Evolutionary conservation across 768 basidiomycete species (phyloP).

Genomic region (Kondoa malvinella): DNA sequence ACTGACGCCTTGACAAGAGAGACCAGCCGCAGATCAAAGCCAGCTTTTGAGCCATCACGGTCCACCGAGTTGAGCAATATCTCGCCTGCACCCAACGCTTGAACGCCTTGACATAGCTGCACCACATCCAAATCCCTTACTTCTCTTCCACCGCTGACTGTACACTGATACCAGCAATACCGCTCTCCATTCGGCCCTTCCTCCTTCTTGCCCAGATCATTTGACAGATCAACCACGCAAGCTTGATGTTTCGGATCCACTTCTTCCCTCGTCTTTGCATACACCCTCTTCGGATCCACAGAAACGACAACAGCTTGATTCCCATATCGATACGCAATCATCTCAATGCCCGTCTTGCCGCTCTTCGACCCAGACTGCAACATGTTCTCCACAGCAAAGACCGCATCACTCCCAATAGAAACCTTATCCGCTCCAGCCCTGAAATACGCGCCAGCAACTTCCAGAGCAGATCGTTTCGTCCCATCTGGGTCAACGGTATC

Average conservation of each 20-base stretch:
- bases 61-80: conserved; percentile 91
- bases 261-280: conserved; percentile 42
- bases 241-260: conserved; percentile 38
- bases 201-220: conserved; percentile 28
- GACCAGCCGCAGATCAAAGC: conserved; percentile 76
- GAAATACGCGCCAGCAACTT: conserved; percentile 92
- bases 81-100: conserved; percentile 81
- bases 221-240: conserved; percentile 24
- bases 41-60: conserved; percentile 76
- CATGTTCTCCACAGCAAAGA: conserved; percentile 75
- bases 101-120: conserved; percentile 80
- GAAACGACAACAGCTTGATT: conserved; percentile 97
- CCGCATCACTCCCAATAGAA: conserved; percentile 90
- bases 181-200: conserved; percentile 38
- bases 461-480: conserved; percentile 63
- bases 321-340: conserved; percentile 75
- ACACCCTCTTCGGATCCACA: conserved; percentile 75
- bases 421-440: conserved; percentile 97
- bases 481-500: conserved; percentile 91
- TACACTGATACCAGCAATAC: conserved; percentile 99
- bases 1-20: conserved; percentile 57
- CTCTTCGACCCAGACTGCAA: conserved; percentile 29
- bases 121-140: conserved; percentile 64
- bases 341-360: conserved; percentile 62
- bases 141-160: conserved; percentile 82